Evolutionary conservation across 495 filamentous ascomycete species (phyloP).

Genomic region (Rhypophila decipiens): DNA sequence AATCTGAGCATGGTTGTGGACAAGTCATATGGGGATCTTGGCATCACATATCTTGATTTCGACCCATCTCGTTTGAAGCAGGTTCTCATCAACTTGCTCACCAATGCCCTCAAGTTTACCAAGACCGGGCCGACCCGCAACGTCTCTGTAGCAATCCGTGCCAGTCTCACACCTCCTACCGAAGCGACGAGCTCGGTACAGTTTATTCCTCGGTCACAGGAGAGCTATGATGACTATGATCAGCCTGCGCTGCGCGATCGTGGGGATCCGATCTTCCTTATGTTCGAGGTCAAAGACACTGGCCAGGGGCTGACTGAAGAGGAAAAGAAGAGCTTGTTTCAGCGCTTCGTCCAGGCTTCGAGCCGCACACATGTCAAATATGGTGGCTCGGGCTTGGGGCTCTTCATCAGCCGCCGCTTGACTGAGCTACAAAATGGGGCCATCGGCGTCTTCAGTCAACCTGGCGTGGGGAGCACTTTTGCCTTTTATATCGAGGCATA

Average conservation of each 20-base stretch:
- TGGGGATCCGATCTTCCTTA: constrained; percentile 47
- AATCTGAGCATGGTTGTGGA: constrained; percentile 55
- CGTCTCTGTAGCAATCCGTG: constrained; percentile 29
- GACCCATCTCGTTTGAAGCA: constrained; percentile 69
- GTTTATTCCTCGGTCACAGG: constrained; percentile 27
- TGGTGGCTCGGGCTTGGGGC: constrained; percentile 68
- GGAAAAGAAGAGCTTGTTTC: constrained; percentile 63
- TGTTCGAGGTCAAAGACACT: constrained; percentile 67
- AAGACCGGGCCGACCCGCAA: constrained; percentile 37
- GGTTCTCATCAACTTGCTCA: constrained; percentile 64
- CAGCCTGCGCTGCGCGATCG: constrained; percentile 6
- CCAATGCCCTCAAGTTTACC: constrained; percentile 74
- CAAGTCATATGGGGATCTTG: constrained; percentile 45
- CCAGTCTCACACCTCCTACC: constrained; percentile 20
- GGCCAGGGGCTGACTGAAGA: constrained; percentile 63
- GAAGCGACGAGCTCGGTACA: constrained; percentile 26
- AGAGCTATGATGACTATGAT: constrained; percentile 8
- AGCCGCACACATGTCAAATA: constrained; percentile 68
- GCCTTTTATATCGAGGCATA: constrained; percentile 68
- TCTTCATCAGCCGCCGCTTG: constrained; percentile 68
- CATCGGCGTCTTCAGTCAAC: constrained; percentile 62
- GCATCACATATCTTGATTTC: constrained; percentile 58
- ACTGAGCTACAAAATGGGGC: constrained; percentile 71
- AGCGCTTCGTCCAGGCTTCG: constrained; percentile 70
- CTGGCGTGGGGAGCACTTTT: constrained; percentile 67